These are phyloP conservation scores for Spongospora subterranea DNA, from an alignment of 208 protist species.

Conservation along the genomic window DNA sequence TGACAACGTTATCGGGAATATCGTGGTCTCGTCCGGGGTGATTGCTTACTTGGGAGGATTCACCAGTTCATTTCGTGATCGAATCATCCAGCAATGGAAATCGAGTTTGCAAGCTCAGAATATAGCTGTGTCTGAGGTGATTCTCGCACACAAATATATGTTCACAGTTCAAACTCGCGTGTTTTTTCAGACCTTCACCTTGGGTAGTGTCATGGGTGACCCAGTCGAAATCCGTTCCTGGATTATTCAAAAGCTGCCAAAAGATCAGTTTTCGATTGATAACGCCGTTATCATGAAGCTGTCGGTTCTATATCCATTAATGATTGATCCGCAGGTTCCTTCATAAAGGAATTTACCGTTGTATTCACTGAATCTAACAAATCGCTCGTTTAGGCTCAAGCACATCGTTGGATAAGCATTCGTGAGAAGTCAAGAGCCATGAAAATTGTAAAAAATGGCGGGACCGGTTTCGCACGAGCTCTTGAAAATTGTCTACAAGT, in stretches of 20 bases:
- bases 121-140: constrained; percentile 40
- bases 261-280: constrained; percentile 62
- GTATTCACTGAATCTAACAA: constrained; percentile 4
- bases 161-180: background rate
- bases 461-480: constrained; percentile 82
- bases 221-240: constrained; percentile 57
- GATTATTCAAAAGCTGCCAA: constrained; percentile 60
- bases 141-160: constrained; percentile 11
- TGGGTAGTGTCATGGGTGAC: constrained; percentile 28
- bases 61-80: constrained; percentile 85
- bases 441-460: constrained; percentile 90
- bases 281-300: constrained; percentile 82
- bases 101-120: background rate
- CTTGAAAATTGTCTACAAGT: constrained; percentile 84
- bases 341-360: background rate
- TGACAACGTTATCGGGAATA: constrained; percentile 88
- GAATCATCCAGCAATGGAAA: constrained; percentile 75
- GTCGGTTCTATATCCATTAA: constrained; percentile 93
- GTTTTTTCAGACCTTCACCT: background rate
- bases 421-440: constrained; percentile 86
- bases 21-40: constrained; percentile 89
- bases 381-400: constrained; percentile 61
- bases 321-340: constrained; percentile 94
- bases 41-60: constrained; percentile 96
- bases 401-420: constrained; percentile 83